Evolutionary conservation across 768 basidiomycete genomes (phyloP).

Genomic region (Auriscalpium microsporum): DNA sequence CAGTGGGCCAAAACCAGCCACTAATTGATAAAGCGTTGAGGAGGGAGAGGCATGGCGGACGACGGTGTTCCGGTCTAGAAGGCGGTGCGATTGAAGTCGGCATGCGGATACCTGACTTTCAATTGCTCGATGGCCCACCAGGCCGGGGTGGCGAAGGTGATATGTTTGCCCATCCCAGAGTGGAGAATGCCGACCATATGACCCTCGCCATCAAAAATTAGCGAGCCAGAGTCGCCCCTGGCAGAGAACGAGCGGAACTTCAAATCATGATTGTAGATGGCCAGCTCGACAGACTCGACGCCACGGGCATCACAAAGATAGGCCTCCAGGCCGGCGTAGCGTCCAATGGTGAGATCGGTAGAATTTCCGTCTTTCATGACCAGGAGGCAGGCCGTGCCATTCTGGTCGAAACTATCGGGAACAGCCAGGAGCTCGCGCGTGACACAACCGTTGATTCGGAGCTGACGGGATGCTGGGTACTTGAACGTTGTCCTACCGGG

Average conservation of each 20-base stretch:
- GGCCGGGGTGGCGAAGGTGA: constrained; percentile 20
- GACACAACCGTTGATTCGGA: constrained; percentile 5
- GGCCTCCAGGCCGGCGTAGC: constrained; percentile 27
- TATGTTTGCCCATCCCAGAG: constrained; percentile 20
- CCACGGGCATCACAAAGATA: constrained; percentile 21
- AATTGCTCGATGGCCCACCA: constrained; percentile 21
- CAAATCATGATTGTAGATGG: constrained; percentile 27
- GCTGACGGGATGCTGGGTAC: not conserved
- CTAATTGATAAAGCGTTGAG: too few species aligned
- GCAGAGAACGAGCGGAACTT: constrained; percentile 22
- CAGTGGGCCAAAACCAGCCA: too few species aligned
- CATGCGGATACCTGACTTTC: constrained; percentile 14
- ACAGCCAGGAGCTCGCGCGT: constrained; percentile 18
- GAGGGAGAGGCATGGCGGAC: not conserved
- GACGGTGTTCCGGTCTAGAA: not conserved
- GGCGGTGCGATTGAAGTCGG: constrained; percentile 17
- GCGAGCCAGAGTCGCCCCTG: constrained; percentile 34
- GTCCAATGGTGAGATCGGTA: constrained; percentile 31
- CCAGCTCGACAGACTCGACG: constrained; percentile 24
- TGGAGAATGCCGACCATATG: constrained; percentile 17
- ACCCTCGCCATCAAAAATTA: constrained; percentile 28
- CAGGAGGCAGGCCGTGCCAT: constrained; percentile 19
- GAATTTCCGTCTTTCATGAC: constrained; percentile 30
- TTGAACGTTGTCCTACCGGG: not conserved
- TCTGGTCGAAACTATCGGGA: constrained; percentile 22